Evolutionary conservation across 306 rosid genomes (phyloP), one percentile per base, ranked within the genome.

Genomic region (Senna tora): DNA sequence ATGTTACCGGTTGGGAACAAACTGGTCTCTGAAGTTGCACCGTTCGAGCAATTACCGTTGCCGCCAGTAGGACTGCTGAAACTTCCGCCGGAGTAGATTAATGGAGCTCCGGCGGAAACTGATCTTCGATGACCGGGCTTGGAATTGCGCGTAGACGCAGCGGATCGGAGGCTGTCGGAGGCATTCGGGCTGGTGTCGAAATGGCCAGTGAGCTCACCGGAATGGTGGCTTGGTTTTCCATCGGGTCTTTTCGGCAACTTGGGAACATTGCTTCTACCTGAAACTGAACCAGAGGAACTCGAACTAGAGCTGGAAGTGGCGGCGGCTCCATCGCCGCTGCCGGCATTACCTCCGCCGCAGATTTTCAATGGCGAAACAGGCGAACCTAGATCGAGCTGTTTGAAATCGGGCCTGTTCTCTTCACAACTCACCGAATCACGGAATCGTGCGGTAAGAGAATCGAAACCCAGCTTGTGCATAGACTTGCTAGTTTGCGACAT

Each of bases 61-160:
- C 54, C 74, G 43, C n/a, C 70, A 65, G 30, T 25, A 43, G 77
- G 3, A 4, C 66, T 49, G 13, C 71, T 39, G 46, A 80, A 77
- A 59, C 63, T 83, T 52, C 83, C 83, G 1, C 92, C 92, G 4
- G 96, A 84, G 85, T 86, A 90, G 73, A 90, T 87, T 77, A 93
- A 67, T 6, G 97, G 92, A 34, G 86, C 77, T 49, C 97, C 98
- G 19, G 96, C 92, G 14, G 97, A 93, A 17, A 78, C 85, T 38
- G 96, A 84, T 83, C 97, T 86, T 84, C 97, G 86, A 60, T 93
- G 98, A 33, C 85, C 88, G 5, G 96, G 97, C 36, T 65, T 78
- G 22, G 84, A 74, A 74, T 64, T 74, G 12, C 50, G 79, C 45
- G 30, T 34, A 13, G 77, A 22, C 28, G 78, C 34, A 9, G 79